phyloP scores from a whole-genome alignment of 371 early-diverging fungal species.

The Mortierella sp. region DNA sequence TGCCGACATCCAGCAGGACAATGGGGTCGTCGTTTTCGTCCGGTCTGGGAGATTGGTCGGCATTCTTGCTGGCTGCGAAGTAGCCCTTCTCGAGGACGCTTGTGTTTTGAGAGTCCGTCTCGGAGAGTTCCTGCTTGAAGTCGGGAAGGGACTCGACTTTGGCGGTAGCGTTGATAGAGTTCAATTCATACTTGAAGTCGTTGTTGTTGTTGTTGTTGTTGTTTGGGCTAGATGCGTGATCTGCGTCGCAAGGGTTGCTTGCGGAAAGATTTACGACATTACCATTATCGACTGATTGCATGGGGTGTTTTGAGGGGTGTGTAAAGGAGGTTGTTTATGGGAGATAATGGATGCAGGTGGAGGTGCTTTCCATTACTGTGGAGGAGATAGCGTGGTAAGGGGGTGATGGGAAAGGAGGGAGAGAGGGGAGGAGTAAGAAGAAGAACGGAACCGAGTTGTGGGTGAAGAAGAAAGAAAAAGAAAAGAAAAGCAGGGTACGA shows the following conservation, averaged over 20 bases:
- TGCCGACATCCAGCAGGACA: conserved; percentile 12
- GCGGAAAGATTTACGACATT: conserved; percentile 54
- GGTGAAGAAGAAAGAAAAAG: neutral
- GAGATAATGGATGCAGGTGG: neutral
- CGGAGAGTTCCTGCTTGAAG: neutral
- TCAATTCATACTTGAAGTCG: neutral
- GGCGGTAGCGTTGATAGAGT: too few relatives aligned
- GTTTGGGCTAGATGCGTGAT: conserved; percentile 23
- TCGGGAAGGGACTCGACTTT: too few relatives aligned
- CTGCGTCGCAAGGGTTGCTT: conserved; percentile 47
- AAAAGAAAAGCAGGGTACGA: neutral
- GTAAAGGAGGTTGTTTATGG: neutral
- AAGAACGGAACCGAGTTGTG: neutral
- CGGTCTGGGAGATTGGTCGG: neutral
- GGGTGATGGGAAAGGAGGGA: too few relatives aligned
- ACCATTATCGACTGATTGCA: conserved; percentile 40
- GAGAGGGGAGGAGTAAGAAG: neutral
- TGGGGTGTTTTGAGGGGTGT: conserved; percentile 5
- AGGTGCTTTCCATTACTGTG: conserved; percentile 28
- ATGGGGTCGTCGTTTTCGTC: neutral
- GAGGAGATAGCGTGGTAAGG: too few relatives aligned
- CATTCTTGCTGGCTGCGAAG: neutral
- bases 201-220: neutral
- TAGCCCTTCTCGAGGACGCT: conserved; percentile 30
- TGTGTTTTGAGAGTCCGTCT: neutral